A percentile compares a stretch with the other conserved stretches of the same genome.
Evolutionary conservation across 2,329 filamentous ascomycete genomes (phyloP).

Genomic region (Penicillium sp.): DNA sequence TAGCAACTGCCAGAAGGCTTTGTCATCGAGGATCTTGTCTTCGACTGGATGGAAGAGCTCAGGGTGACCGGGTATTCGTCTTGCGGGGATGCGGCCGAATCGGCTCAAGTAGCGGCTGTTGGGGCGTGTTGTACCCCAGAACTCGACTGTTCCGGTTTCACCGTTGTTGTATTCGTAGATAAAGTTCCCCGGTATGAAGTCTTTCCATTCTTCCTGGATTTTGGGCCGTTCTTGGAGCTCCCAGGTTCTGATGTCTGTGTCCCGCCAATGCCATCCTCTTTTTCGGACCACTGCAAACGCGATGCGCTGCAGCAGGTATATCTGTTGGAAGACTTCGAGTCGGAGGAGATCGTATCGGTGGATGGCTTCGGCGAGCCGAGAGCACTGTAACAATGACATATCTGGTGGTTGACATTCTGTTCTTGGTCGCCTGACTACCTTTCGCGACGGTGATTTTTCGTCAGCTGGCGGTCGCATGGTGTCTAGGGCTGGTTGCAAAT

Average conservation of each 20-base stretch:
- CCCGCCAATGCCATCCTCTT: constrained; percentile 13
- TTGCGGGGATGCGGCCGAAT: constrained; percentile 6
- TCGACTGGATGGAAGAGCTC: constrained; percentile 13
- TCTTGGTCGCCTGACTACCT: neutral
- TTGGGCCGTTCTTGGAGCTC: constrained; percentile 39
- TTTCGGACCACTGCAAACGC: constrained; percentile 5
- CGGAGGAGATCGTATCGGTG: constrained; percentile 34
- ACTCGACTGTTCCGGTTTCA: constrained; percentile 41
- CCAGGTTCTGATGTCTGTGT: constrained; percentile 27
- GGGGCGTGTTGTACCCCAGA: constrained; percentile 30
- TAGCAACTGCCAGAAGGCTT: constrained; percentile 12
- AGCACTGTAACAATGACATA: constrained; percentile 20
- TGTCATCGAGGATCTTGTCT: constrained; percentile 5
- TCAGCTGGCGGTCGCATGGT: neutral
- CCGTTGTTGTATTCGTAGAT: constrained; percentile 31
- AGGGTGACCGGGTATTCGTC: constrained; percentile 9
- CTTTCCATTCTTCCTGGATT: constrained; percentile 48
- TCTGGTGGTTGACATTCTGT: neutral
- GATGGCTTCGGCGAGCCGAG: constrained; percentile 30
- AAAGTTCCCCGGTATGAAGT: constrained; percentile 42
- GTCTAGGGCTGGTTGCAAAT: constrained; percentile 17
- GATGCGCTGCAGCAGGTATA: constrained; percentile 21
- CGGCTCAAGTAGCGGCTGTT: constrained; percentile 9
- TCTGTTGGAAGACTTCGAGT: constrained; percentile 31
- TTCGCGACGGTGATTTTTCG: neutral